phyloP scores from a whole-genome alignment of 768 basidiomycete genomes.

The Suillus spraguei region DNA sequence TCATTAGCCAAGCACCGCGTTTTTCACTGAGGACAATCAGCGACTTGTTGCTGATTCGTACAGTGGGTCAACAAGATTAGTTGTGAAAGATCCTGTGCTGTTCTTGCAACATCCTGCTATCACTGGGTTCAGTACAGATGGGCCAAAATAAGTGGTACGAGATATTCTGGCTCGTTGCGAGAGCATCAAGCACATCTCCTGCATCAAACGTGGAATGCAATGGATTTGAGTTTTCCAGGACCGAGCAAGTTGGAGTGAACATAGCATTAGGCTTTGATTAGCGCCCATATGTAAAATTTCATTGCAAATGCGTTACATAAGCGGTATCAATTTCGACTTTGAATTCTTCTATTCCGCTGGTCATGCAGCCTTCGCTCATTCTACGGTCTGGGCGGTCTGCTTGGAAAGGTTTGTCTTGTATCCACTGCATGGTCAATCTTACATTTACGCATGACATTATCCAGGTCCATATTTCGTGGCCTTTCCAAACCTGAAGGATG shows the following conservation, averaged over 20 bases:
- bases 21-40: neutral
- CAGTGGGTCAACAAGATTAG: too few species aligned
- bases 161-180: neutral
- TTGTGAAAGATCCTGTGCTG: neutral
- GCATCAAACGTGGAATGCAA: neutral
- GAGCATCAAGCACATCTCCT: neutral
- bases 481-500: constrained; percentile 85
- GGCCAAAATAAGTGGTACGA: too few species aligned
- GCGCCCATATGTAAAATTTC: neutral
- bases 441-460: neutral
- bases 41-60: neutral
- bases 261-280: neutral
- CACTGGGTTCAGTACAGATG: neutral
- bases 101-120: neutral
- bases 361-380: constrained; percentile 65
- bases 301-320: constrained; percentile 2
- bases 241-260: neutral
- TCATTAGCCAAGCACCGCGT: neutral
- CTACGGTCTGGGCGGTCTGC: constrained; percentile 74
- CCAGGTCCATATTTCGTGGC: constrained; percentile 93
- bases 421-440: neutral
- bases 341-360: neutral
- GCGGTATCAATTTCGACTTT: neutral
- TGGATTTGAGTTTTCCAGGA: neutral
- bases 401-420: constrained; percentile 66